These are phyloP conservation scores for Senna tora DNA, from an alignment of 306 rosid genomes.

Conservation along the genomic window DNA sequence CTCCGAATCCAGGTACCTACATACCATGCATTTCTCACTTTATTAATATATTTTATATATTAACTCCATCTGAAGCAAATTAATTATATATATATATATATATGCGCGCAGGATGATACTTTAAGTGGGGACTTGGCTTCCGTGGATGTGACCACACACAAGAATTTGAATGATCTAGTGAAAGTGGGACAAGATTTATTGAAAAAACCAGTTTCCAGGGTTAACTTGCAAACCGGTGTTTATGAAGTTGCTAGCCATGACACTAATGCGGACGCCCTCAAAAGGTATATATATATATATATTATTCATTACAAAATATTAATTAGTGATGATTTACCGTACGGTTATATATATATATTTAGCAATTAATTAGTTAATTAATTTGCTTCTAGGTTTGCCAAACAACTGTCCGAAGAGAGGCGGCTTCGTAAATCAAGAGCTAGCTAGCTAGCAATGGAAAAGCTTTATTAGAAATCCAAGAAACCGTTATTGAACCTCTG, in stretches of 20 bases:
- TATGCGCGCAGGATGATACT: conserved; percentile 55
- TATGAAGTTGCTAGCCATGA: conserved; percentile 36
- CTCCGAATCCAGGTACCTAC: conserved; percentile 74
- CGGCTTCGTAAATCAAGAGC: conserved; percentile 43
- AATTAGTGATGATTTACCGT: no score
- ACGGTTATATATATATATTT: no score
- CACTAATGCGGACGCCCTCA: conserved; percentile 61
- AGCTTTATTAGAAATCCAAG: conserved; percentile 1
- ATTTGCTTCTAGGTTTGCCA: conserved; percentile 48
- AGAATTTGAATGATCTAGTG: conserved; percentile 56
- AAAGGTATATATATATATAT: no score
- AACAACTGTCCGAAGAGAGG: conserved; percentile 55
- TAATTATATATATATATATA: conserved; percentile 1
- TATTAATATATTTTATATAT: no score
- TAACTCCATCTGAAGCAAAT: no score
- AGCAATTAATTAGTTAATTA: no score
- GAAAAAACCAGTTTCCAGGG: conserved; percentile 58
- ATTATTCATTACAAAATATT: no score
- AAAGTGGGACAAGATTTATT: conserved; percentile 53
- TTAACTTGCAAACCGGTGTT: conserved; percentile 52
- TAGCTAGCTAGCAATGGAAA: conserved; percentile 24
- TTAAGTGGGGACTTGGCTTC: conserved; percentile 47
- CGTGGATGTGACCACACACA: conserved; percentile 55
- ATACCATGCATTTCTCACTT: no score
- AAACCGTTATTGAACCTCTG: no score